Evolutionary conservation across 176 grass and related monocot genomes (phyloP).

Genomic region (Canna indica): DNA sequence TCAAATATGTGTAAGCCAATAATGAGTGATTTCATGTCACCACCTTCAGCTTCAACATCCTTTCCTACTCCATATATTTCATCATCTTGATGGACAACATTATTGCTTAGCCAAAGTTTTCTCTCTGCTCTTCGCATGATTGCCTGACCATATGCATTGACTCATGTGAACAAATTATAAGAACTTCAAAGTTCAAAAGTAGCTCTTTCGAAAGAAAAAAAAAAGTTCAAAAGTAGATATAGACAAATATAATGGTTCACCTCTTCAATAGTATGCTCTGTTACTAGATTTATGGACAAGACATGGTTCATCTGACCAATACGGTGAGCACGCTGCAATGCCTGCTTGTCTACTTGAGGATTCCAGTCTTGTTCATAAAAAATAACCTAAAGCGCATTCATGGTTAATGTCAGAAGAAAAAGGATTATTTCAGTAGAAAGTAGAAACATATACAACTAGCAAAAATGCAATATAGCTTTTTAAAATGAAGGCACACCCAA

Average conservation of each 20-base stretch:
- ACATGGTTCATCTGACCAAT: slow-evolving; percentile 96
- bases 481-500: background rate
- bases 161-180: background rate
- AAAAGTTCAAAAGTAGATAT: no score
- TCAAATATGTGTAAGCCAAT: slow-evolving; percentile 72
- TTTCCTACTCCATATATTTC: slow-evolving; percentile 30
- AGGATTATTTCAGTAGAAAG: background rate
- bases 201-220: no score
- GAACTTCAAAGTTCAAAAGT: no score
- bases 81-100: slow-evolving; percentile 51
- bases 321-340: slow-evolving; percentile 88
- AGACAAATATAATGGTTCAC: no score
- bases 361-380: slow-evolving; percentile 99
- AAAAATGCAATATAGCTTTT: background rate
- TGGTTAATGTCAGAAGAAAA: background rate
- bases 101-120: slow-evolving; percentile 78
- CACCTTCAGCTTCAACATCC: slow-evolving; percentile 46
- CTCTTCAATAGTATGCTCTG: slow-evolving; percentile 84
- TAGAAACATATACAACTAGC: background rate
- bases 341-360: slow-evolving; percentile 92
- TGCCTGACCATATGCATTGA: slow-evolving; percentile 40
- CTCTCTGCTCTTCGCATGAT: slow-evolving; percentile 93
- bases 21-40: slow-evolving; percentile 68
- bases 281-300: slow-evolving; percentile 83
- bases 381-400: slow-evolving; percentile 53